Base-by-base conservation (phyloP, 1,284 basidiomycete species). In the Moesziomyces globuligerus region DNA sequence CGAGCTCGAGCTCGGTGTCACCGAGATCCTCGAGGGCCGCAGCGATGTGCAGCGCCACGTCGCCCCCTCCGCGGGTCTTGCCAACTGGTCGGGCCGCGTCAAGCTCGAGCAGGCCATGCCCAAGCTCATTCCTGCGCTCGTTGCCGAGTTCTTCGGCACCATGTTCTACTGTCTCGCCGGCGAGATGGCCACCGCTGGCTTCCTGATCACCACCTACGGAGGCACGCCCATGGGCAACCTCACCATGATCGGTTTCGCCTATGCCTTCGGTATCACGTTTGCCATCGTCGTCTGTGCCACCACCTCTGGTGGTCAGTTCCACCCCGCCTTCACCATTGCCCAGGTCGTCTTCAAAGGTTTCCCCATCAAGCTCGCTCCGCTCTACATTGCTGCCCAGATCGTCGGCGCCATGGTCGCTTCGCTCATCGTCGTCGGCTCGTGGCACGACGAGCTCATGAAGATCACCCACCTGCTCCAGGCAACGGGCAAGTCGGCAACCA, bases 311-410 rank as follows among this genome's bases (percentile, higher is more conserved):
- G 73, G 70, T 25, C 73, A 75, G 48, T 74, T 77, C 57, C 65
- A 77, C 51, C 74, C 75, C 5, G 60, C 24, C 21, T 53, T 77
- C 53, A 76, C 75, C 21, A 50, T 77, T 24, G 66, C 74, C 13
- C 75, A 75, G 55, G 64, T 70, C 37, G 48, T 75, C 15, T 77
- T 61, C 72, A 77, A 77, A 42, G 75, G 75, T 42, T 77, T 77
- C 65, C 75, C 75, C 6, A 48, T 70, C 55, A 51, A 66, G 40
- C 59, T 71, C 15, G 74, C 72, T 23, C 75, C 75, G 5, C 29
- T 70, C 5, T 77, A 77, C 68, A 77, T 77, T 32, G 4, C 25
- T 8, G 69, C 68, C 11, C 75, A 77, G 51, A 21, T 77, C 41
- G 42, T 75, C 29, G 75, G 75, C 36, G 74, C 55, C 13, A 74